A percentile compares a stretch with the other conserved stretches of the same genome.
These are phyloP conservation scores for Setomelanomma holmii DNA, from an alignment of 2,329 filamentous ascomycete species.

Conservation along the genomic window DNA sequence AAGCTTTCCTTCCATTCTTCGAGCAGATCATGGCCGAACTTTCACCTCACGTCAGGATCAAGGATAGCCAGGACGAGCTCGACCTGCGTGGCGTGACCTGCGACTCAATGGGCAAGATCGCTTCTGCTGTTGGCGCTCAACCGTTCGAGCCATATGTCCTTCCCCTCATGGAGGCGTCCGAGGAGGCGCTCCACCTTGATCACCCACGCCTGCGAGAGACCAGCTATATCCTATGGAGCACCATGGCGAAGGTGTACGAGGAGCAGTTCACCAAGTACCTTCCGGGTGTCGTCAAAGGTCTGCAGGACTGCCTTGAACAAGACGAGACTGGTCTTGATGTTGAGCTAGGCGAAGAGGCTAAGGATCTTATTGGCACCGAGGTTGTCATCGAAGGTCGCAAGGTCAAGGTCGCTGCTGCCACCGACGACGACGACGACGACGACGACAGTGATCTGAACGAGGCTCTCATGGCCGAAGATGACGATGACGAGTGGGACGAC, in stretches of 20 bases:
- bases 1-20: conserved; percentile 89
- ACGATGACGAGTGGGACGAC: conserved; percentile 85
- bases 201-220: conserved; percentile 93
- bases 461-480: conserved; percentile 69
- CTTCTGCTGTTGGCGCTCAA: conserved; percentile 82
- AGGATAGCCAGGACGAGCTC: conserved; percentile 88
- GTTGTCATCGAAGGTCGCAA: conserved; percentile 83
- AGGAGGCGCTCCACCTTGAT: conserved; percentile 86
- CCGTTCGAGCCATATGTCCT: conserved; percentile 91
- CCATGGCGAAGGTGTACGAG: conserved; percentile 91
- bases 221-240: conserved; percentile 96
- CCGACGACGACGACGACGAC: conserved; percentile 63
- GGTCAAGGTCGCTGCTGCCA: conserved; percentile 74
- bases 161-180: conserved; percentile 88
- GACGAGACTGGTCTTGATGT: conserved; percentile 84
- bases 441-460: conserved; percentile 65
- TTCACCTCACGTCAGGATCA: conserved; percentile 81
- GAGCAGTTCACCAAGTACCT: conserved; percentile 82
- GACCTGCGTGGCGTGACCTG: conserved; percentile 88
- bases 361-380: conserved; percentile 76
- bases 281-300: conserved; percentile 76
- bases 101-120: conserved; percentile 93
- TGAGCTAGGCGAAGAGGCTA: conserved; percentile 75
- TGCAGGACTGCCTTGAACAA: conserved; percentile 86
- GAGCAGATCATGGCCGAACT: conserved; percentile 89